A percentile compares a stretch with the other conserved stretches of the same genome.
Evolutionary conservation across 2,329 filamentous ascomycete species (phyloP).

Genomic region (Pseudogymnoascus sp.): DNA sequence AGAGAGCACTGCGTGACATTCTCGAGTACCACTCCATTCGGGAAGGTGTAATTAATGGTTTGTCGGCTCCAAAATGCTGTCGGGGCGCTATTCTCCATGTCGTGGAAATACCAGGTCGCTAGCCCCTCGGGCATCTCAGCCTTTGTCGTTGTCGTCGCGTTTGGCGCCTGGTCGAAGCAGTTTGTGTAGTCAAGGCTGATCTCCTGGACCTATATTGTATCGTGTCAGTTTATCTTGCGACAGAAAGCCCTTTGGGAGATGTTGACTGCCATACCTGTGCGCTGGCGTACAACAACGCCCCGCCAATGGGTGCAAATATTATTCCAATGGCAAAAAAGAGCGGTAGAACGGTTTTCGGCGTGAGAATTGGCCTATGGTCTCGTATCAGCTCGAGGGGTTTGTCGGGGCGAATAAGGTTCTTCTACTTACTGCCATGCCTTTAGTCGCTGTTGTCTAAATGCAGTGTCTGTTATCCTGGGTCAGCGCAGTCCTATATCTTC

Average conservation of each 20-base stretch:
- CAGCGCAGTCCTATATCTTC: slow-evolving; percentile 15
- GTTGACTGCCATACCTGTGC: slow-evolving; percentile 49
- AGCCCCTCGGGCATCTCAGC: slow-evolving; percentile 45
- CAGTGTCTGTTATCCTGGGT: slow-evolving; percentile 59
- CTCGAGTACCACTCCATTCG: slow-evolving; percentile 26
- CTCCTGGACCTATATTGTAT: slow-evolving; percentile 67
- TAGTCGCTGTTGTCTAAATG: slow-evolving; percentile 90
- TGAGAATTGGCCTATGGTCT: slow-evolving; percentile 70
- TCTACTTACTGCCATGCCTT: slow-evolving; percentile 91
- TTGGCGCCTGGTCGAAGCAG: slow-evolving; percentile 53
- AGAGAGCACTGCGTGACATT: slow-evolving; percentile 55
- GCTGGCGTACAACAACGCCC: slow-evolving; percentile 77
- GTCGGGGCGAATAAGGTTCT: neutral
- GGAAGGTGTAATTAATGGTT: slow-evolving; percentile 34
- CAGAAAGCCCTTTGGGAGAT: neutral
- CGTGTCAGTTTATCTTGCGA: neutral
- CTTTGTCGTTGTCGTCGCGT: slow-evolving; percentile 29
- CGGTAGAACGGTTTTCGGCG: slow-evolving; percentile 84
- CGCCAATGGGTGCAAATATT: slow-evolving; percentile 89
- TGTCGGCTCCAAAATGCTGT: slow-evolving; percentile 18
- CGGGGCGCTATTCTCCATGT: slow-evolving; percentile 17
- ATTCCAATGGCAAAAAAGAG: slow-evolving; percentile 86
- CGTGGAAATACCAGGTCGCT: slow-evolving; percentile 64
- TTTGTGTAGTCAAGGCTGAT: slow-evolving; percentile 83
- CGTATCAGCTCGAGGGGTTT: neutral